phyloP scores from a whole-genome alignment of 1,284 basidiomycete species.

The Malassezia nana region DNA sequence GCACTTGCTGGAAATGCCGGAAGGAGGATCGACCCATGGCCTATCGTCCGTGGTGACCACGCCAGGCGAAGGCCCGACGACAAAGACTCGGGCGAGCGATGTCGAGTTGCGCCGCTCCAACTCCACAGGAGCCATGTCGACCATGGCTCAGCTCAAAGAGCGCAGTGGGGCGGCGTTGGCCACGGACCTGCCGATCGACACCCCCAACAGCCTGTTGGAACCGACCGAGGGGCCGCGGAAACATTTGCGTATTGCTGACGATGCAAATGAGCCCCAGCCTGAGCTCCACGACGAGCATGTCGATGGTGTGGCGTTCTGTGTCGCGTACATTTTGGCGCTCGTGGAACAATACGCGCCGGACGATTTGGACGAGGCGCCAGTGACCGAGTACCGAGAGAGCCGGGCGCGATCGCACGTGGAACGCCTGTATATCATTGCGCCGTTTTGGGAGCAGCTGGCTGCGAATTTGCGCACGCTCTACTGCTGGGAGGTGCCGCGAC shows the following conservation, averaged over 20 bases:
- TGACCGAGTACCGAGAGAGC: conserved; percentile 40
- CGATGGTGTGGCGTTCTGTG: conserved; percentile 43
- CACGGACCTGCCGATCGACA: neutral
- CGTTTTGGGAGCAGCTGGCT: conserved; percentile 45
- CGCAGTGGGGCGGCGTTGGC: neutral
- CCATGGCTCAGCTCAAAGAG: neutral
- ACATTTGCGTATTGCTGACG: neutral
- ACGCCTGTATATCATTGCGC: conserved; percentile 46
- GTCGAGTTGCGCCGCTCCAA: neutral
- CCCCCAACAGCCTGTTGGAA: neutral
- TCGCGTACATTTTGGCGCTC: conserved; percentile 44
- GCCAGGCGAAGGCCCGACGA: neutral
- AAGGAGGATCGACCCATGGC: neutral
- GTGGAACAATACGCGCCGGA: conserved; percentile 43
- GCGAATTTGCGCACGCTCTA: conserved; percentile 21
- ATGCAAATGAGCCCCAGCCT: neutral
- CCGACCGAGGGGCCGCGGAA: neutral
- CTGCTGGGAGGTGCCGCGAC: conserved; percentile 23
- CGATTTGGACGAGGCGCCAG: conserved; percentile 40
- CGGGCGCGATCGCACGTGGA: conserved; percentile 41
- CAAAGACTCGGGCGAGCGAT: neutral
- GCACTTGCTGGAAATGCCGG: conserved; percentile 21
- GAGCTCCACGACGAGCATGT: conserved; percentile 28
- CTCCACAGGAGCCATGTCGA: neutral
- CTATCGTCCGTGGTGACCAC: neutral